Evolutionary conservation across 208 protist genomes (phyloP).

Genomic region (Trypanosoma avium): DNA sequence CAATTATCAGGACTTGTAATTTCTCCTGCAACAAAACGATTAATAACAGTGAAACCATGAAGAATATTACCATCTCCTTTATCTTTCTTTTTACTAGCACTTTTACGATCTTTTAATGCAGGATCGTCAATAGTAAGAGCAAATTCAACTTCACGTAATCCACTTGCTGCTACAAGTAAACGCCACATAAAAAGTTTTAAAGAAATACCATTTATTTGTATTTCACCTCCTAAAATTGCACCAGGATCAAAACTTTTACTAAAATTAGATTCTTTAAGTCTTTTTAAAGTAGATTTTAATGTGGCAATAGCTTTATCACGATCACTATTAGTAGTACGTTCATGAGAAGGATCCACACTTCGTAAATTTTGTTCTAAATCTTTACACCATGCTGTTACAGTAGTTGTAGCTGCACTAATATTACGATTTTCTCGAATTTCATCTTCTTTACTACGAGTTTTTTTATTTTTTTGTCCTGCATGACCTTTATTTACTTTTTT

Average conservation of each 20-base stretch:
- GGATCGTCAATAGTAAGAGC: slow-evolving; percentile 51
- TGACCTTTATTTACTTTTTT: slow-evolving; percentile 48
- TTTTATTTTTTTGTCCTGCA: slow-evolving; percentile 71
- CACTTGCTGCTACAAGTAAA: slow-evolving; percentile 61
- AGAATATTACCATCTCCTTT: slow-evolving; percentile 20
- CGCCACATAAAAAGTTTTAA: slow-evolving; percentile 77
- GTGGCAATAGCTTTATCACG: slow-evolving; percentile 38
- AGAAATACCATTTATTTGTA: slow-evolving; percentile 26
- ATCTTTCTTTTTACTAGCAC: slow-evolving; percentile 24
- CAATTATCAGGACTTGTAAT: slow-evolving; percentile 26
- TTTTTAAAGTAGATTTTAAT: slow-evolving; percentile 32
- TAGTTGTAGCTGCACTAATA: slow-evolving; percentile 52
- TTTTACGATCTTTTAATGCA: slow-evolving; percentile 34
- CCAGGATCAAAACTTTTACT: slow-evolving; percentile 67
- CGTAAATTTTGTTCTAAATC: slow-evolving; percentile 54
- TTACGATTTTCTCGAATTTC: slow-evolving; percentile 74
- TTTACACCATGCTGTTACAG: slow-evolving; percentile 42
- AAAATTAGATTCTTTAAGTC: slow-evolving; percentile 39
- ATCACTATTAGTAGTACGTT: slow-evolving; percentile 43
- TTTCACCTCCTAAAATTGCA: slow-evolving; percentile 32
- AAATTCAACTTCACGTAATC: slow-evolving; percentile 73
- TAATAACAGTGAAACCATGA: slow-evolving; percentile 28
- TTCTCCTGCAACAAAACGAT: slow-evolving; percentile 19
- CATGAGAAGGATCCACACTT: slow-evolving; percentile 40
- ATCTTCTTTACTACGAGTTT: slow-evolving; percentile 72